Evolutionary conservation across 345 rosid species (phyloP).

Genomic region (Carallia brachiata): DNA sequence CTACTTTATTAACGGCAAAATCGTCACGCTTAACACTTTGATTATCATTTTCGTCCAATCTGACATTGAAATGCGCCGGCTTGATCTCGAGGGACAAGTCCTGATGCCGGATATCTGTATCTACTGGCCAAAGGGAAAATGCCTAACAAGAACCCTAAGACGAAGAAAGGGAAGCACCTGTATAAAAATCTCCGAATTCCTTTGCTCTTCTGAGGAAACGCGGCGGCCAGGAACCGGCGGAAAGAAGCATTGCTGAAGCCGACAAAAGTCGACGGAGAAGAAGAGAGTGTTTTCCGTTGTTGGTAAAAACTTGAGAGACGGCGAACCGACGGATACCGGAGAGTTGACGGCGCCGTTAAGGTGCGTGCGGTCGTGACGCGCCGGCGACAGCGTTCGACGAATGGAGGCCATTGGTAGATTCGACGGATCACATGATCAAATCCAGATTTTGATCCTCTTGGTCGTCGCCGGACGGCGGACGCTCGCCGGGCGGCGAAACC

Average conservation of each 20-base stretch:
- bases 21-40: slow-evolving; percentile 2
- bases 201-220: slow-evolving; percentile 36
- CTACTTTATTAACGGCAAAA: slow-evolving; percentile 10
- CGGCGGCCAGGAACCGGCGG: slow-evolving; percentile 27
- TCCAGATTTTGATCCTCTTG: background rate
- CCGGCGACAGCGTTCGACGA: slow-evolving; percentile 88
- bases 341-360: slow-evolving; percentile 17
- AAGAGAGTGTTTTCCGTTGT: slow-evolving; percentile 31
- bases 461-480: background rate
- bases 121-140: slow-evolving; percentile 61
- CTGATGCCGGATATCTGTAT: slow-evolving; percentile 35
- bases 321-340: slow-evolving; percentile 7
- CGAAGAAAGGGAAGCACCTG: slow-evolving; percentile 59
- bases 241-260: slow-evolving; percentile 22
- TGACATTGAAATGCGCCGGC: slow-evolving; percentile 50
- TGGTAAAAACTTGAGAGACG: slow-evolving; percentile 31
- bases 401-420: slow-evolving; percentile 62
- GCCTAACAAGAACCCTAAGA: slow-evolving; percentile 63
- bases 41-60: slow-evolving; percentile 26
- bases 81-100: slow-evolving; percentile 68
- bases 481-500: background rate
- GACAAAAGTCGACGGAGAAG: slow-evolving; percentile 25
- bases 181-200: slow-evolving; percentile 59
- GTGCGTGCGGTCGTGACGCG: slow-evolving; percentile 55
- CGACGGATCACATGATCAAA: slow-evolving; percentile 25